phyloP scores from a whole-genome alignment of 176 grass and related monocot species.

The Triticum urartu region DNA sequence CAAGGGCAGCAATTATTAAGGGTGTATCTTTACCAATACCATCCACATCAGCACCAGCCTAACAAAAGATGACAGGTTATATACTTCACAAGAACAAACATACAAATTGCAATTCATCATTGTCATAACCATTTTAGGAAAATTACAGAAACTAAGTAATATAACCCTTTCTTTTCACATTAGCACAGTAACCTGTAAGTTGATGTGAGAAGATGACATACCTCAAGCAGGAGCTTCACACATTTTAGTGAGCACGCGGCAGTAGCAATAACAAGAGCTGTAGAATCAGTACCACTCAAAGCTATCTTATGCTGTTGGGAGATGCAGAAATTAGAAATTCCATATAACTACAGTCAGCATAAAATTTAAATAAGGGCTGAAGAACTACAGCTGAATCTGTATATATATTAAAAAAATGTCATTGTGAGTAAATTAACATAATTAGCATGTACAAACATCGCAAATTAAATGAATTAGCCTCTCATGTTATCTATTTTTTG shows the following conservation, averaged over 20 bases:
- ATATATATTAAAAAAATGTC: not conserved
- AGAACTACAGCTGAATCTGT: not conserved
- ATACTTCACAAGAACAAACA: not conserved
- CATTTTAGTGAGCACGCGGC: not conserved
- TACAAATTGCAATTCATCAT: not conserved
- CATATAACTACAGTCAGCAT: not conserved
- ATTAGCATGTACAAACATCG: not conserved
- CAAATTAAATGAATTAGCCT: not conserved
- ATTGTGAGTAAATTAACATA: slow-evolving; percentile 1
- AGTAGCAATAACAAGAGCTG: slow-evolving; percentile 16
- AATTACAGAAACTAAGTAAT: not conserved
- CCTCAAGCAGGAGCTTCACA: slow-evolving; percentile 20
- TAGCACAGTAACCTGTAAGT: slow-evolving; percentile 1
- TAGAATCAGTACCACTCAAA: slow-evolving; percentile 6
- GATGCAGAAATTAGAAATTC: not conserved
- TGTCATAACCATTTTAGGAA: not conserved
- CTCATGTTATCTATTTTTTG: not conserved
- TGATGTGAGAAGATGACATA: slow-evolving; percentile 12
- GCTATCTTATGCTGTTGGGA: slow-evolving; percentile 7
- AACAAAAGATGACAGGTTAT: slow-evolving; percentile 5
- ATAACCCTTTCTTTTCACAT: not conserved
- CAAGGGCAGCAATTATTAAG: not conserved
- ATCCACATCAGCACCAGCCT: slow-evolving; percentile 44
- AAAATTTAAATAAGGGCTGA: not conserved
- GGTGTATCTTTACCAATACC: slow-evolving; percentile 23